Evolutionary conservation across 805 yeast genomes (phyloP).

Genomic region (Cyberlindnera petersonii): DNA sequence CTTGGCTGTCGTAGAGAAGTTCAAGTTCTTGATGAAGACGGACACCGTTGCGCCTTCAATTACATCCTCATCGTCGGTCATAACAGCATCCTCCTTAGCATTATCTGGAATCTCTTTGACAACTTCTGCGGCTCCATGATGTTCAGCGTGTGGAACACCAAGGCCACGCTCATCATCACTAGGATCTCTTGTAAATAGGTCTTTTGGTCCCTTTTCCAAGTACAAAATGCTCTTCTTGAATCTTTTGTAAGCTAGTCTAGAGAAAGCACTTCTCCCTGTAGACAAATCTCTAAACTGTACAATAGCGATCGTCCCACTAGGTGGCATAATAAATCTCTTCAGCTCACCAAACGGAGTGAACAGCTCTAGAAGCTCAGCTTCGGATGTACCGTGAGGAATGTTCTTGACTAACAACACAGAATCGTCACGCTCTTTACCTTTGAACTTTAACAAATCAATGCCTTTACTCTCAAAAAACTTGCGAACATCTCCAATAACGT

Average conservation of each 20-base stretch:
- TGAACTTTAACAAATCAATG: constrained; percentile 74
- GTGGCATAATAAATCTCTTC: constrained; percentile 84
- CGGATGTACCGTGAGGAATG: constrained; percentile 82
- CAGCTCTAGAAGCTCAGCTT: constrained; percentile 75
- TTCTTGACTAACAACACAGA: constrained; percentile 79
- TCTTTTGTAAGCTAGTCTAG: constrained; percentile 81
- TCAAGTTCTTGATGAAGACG: constrained; percentile 86
- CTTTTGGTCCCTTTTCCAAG: constrained; percentile 90
- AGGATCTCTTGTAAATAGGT: constrained; percentile 64
- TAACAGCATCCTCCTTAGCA: constrained; percentile 31
- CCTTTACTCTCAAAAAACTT: constrained; percentile 82
- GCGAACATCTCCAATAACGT: constrained; percentile 87
- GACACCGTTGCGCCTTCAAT: constrained; percentile 78
- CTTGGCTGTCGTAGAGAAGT: constrained; percentile 67
- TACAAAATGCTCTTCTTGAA: constrained; percentile 84
- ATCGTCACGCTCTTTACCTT: constrained; percentile 68
- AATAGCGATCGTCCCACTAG: constrained; percentile 93
- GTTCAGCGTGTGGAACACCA: constrained; percentile 23
- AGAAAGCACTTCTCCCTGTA: constrained; percentile 84
- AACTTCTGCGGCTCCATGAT: constrained; percentile 26
- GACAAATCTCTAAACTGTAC: constrained; percentile 82
- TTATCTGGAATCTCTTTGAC: constrained; percentile 24
- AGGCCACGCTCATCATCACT: constrained; percentile 21
- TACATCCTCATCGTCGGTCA: constrained; percentile 35
- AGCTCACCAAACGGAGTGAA: constrained; percentile 79